Evolutionary conservation across 1,139 yeast genomes (phyloP).

Genomic region (Suhomyces chickasaworum): DNA sequence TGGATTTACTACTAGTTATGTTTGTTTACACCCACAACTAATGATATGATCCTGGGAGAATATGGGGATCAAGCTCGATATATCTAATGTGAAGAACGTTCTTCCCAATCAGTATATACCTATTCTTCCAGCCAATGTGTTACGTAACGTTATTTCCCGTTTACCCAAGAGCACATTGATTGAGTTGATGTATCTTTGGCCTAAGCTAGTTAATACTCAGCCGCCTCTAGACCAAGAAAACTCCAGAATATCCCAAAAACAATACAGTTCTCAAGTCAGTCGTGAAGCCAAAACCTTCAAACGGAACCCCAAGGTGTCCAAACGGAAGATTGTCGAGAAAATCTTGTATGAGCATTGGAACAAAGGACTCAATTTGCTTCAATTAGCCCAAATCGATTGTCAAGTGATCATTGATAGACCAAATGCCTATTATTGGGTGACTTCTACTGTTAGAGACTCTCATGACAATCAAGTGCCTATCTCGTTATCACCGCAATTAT

Average conservation of each 20-base stretch:
- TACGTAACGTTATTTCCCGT: constrained; percentile 28
- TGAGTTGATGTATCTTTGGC: constrained; percentile 41
- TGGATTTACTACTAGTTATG: neutral
- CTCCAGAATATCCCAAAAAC: constrained; percentile 23
- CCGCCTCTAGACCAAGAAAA: constrained; percentile 29
- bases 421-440: constrained; percentile 54
- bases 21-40: neutral
- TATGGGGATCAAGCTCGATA: neutral
- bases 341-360: constrained; percentile 61
- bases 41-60: neutral
- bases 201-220: constrained; percentile 39
- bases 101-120: constrained; percentile 48
- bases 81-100: constrained; percentile 22
- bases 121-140: constrained; percentile 27
- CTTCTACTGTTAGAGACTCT: constrained; percentile 53
- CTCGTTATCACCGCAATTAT: constrained; percentile 44
- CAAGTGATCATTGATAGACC: constrained; percentile 63
- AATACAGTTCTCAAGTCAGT: constrained; percentile 28
- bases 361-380: constrained; percentile 64
- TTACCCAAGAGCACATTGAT: constrained; percentile 39
- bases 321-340: constrained; percentile 50
- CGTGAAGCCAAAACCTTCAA: constrained; percentile 22
- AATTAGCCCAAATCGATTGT: constrained; percentile 72
- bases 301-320: constrained; percentile 28
- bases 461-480: constrained; percentile 36